Evolutionary conservation across 2,329 filamentous ascomycete genomes (phyloP).

Genomic region (Ascochyta pisi): DNA sequence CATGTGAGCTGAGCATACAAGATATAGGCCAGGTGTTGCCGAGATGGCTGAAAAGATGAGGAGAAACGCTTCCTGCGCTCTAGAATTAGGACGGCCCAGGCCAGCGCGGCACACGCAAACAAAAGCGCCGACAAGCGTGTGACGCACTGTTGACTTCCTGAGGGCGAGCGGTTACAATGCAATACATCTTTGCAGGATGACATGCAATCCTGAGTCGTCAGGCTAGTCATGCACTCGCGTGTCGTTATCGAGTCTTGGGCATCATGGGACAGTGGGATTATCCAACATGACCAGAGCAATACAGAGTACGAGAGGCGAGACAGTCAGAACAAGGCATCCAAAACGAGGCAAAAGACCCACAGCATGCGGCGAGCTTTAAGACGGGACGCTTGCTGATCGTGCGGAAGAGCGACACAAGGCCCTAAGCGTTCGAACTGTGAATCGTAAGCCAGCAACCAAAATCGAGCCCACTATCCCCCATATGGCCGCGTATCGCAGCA

Average conservation of each 20-base stretch:
- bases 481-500: not conserved
- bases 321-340: not conserved
- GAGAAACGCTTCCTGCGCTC: not conserved
- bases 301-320: not conserved
- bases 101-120: not conserved
- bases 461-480: not conserved
- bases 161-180: not conserved
- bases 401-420: slow-evolving; percentile 1
- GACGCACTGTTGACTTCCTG: not conserved
- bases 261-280: no score
- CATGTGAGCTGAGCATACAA: not conserved
- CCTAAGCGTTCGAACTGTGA: not conserved
- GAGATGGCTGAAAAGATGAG: not conserved
- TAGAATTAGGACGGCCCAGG: not conserved
- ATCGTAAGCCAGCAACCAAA: not conserved
- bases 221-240: not conserved
- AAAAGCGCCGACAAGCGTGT: not conserved
- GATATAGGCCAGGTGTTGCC: not conserved
- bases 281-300: not conserved
- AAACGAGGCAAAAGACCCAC: not conserved
- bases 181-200: not conserved
- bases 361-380: not conserved
- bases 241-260: not conserved
- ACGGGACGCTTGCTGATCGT: not conserved
- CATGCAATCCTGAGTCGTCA: not conserved